These are phyloP conservation scores for Microbotryum violaceum DNA, from an alignment of 1,284 basidiomycete species.

Conservation along the genomic window DNA sequence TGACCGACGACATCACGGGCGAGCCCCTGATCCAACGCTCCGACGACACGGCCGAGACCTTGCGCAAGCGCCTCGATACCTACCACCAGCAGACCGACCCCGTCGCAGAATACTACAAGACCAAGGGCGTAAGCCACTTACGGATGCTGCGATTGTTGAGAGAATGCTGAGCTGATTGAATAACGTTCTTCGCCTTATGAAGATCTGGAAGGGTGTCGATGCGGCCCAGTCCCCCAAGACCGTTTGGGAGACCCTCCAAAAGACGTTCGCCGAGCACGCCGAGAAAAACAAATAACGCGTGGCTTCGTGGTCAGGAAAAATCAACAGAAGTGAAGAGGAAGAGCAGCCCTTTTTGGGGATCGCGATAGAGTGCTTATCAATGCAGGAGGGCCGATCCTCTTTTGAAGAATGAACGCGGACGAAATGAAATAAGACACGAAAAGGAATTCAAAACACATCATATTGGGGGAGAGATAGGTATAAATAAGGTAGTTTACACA, in stretches of 20 bases:
- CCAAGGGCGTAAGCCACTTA: slow-evolving; percentile 52
- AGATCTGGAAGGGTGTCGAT: slow-evolving; percentile 78
- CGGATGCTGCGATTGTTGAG: neutral
- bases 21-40: slow-evolving; percentile 63
- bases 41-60: slow-evolving; percentile 59
- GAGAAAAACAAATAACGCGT: slow-evolving; percentile 8
- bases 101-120: slow-evolving; percentile 94
- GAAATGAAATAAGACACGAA: too few species aligned
- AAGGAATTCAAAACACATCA: too few species aligned
- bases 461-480: too few species aligned
- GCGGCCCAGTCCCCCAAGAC: slow-evolving; percentile 84
- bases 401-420: too few species aligned
- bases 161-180: neutral
- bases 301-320: too few species aligned
- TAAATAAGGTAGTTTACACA: too few species aligned
- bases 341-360: too few species aligned
- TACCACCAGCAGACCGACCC: slow-evolving; percentile 92
- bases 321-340: too few species aligned
- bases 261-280: slow-evolving; percentile 38
- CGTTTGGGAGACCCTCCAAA: slow-evolving; percentile 74
- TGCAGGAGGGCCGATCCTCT: too few species aligned
- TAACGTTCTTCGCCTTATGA: neutral
- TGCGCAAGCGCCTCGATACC: slow-evolving; percentile 75
- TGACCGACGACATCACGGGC: slow-evolving; percentile 88
- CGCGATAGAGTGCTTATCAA: too few species aligned